Percentiles rank a stretch among this genome's conserved stretches.
Conservation (phyloP, 495 filamentous ascomycete species). For the Rhypophila decipiens region DNA sequence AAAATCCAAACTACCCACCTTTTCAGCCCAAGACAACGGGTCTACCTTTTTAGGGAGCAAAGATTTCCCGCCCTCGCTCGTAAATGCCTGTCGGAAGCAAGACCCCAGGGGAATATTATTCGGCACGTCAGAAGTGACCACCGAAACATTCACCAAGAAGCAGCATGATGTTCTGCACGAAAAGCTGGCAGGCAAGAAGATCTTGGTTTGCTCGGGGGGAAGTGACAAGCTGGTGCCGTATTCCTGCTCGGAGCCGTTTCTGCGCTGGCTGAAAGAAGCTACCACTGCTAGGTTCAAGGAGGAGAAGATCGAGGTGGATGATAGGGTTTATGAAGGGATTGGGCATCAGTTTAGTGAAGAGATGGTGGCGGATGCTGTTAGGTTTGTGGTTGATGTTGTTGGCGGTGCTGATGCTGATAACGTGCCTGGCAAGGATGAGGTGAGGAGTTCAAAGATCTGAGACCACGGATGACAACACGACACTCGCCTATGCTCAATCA, state of each 20-base stretch:
- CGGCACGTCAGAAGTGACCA: constrained; percentile 36
- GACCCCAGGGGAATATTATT: constrained; percentile 70
- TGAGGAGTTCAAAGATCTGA: constrained; percentile 18
- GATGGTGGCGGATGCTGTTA: constrained; percentile 67
- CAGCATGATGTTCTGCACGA: constrained; percentile 40
- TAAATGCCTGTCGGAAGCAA: constrained; percentile 52
- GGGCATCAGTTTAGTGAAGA: constrained; percentile 65
- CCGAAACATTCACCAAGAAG: constrained; percentile 8
- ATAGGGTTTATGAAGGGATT: constrained; percentile 64
- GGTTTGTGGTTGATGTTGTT: constrained; percentile 55
- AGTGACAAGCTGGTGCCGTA: constrained; percentile 84
- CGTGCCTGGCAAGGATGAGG: not conserved
- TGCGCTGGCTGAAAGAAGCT: constrained; percentile 62
- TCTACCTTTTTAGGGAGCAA: constrained; percentile 63
- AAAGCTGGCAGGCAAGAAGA: constrained; percentile 61
- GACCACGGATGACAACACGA: no score
- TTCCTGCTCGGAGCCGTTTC: constrained; percentile 58
- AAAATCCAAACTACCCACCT: constrained; percentile 62
- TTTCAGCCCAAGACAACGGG: constrained; percentile 42
- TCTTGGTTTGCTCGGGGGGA: constrained; percentile 70
- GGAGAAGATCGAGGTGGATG: constrained; percentile 55
- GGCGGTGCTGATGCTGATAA: constrained; percentile 6
- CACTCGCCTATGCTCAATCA: no score
- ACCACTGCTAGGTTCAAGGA: constrained; percentile 52
- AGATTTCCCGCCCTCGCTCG: constrained; percentile 64